A percentile compares a stretch with the other conserved stretches of the same genome.
Conservation (phyloP, 139 green algal species). For the Edaphochlamys debaryana region DNA sequence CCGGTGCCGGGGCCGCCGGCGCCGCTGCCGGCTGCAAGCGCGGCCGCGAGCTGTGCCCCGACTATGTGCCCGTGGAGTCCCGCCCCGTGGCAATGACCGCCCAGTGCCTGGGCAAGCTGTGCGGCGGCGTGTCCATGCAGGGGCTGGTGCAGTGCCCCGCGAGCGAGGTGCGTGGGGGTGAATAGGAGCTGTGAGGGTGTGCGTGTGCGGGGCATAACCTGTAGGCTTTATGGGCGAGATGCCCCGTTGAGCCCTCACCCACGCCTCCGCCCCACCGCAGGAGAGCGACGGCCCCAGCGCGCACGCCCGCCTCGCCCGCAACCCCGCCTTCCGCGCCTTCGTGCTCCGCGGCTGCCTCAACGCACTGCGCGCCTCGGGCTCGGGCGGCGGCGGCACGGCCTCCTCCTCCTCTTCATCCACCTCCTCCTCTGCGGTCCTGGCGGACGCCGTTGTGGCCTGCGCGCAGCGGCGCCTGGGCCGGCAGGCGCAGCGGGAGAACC, state of each 20-base stretch:
- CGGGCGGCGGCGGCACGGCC: too few species aligned
- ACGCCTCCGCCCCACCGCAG: background rate
- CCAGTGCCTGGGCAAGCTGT: slow-evolving; percentile 44
- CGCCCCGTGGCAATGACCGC: slow-evolving; percentile 45
- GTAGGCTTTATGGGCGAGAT: too few species aligned
- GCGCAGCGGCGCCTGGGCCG: slow-evolving; percentile 19
- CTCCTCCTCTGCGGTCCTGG: background rate
- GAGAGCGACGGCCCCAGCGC: background rate
- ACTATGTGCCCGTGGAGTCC: slow-evolving; percentile 25
- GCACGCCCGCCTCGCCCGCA: slow-evolving; percentile 50
- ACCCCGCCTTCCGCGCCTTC: slow-evolving; percentile 53
- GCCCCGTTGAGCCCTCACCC: too few species aligned
- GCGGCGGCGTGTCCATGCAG: slow-evolving; percentile 46
- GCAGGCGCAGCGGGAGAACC: background rate
- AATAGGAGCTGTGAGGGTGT: background rate
- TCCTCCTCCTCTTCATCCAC: background rate
- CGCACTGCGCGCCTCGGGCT: slow-evolving; percentile 11
- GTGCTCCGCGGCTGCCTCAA: slow-evolving; percentile 45
- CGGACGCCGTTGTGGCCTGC: slow-evolving; percentile 5
- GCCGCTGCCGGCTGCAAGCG: background rate
- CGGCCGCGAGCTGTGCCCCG: background rate
- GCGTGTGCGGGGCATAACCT: too few species aligned
- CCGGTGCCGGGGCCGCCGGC: background rate
- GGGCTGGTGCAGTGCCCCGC: slow-evolving; percentile 52
- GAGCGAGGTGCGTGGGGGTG: slow-evolving; percentile 44